A percentile compares a stretch with the other conserved stretches of the same genome.
phyloP scores from a whole-genome alignment of 805 yeast genomes.

The Suhomyces kilbournensis region DNA sequence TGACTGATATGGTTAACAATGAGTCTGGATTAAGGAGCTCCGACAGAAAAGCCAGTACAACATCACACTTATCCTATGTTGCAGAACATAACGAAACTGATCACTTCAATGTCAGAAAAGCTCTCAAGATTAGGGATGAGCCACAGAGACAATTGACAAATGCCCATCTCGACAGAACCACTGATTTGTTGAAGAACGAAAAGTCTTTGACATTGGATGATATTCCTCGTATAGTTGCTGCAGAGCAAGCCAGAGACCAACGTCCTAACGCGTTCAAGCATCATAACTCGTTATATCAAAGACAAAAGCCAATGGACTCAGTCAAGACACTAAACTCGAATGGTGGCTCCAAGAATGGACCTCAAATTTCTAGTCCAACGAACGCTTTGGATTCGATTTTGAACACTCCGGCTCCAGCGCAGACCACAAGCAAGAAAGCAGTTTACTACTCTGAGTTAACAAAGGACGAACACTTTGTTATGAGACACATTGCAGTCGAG shows the following conservation, averaged over 20 bases:
- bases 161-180: constrained; percentile 55
- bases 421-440: constrained; percentile 16
- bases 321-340: constrained; percentile 17
- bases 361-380: constrained; percentile 7
- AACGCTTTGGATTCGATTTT: constrained; percentile 10
- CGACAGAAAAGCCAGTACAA: constrained; percentile 18
- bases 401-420: constrained; percentile 3
- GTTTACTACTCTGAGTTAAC: constrained; percentile 65
- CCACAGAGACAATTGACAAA: constrained; percentile 34
- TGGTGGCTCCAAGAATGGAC: constrained; percentile 6
- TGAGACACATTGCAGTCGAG: constrained; percentile 58
- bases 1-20: constrained; percentile 6
- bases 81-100: constrained; percentile 25
- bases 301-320: constrained; percentile 27
- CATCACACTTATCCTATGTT: constrained; percentile 29
- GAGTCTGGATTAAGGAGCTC: not conserved
- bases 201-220: constrained; percentile 90
- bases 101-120: constrained; percentile 21
- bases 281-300: constrained; percentile 50
- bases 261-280: constrained; percentile 90
- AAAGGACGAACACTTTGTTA: constrained; percentile 53
- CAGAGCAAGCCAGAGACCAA: constrained; percentile 91
- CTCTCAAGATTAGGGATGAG: constrained; percentile 34
- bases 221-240: constrained; percentile 94
- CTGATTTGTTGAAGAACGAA: constrained; percentile 72